Evolutionary conservation across 768 basidiomycete species (phyloP).

Genomic region (Auricularia sp.): DNA sequence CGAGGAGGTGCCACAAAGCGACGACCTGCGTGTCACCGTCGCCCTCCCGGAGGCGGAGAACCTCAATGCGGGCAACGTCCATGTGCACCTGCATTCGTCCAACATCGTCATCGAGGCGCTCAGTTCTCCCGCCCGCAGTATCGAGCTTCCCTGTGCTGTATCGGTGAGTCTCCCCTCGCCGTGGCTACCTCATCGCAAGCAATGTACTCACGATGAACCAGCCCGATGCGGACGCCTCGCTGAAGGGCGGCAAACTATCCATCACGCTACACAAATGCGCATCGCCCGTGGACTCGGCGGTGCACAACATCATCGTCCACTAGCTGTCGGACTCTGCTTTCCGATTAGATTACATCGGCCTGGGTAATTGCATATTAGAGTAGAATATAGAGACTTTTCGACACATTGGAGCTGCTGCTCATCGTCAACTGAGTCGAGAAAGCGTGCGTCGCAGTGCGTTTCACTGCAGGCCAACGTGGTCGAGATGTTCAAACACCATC

Average conservation of each 20-base stretch:
- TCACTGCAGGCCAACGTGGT: too few species aligned
- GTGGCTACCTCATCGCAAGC: neutral
- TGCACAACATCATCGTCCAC: neutral
- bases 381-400: too few species aligned
- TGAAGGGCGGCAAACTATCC: neutral
- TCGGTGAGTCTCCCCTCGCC: neutral
- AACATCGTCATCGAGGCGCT: neutral
- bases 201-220: neutral
- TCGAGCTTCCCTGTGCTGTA: neutral
- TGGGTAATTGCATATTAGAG: too few species aligned
- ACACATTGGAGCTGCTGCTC: too few species aligned
- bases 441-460: too few species aligned
- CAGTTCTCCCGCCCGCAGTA: neutral
- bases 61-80: neutral
- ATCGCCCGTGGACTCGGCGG: neutral
- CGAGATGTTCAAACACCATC: too few species aligned
- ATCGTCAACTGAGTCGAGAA: too few species aligned
- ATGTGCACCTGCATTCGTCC: neutral
- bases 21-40: neutral
- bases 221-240: neutral
- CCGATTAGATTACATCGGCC: too few species aligned
- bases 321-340: neutral
- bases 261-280: neutral
- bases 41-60: neutral
- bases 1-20: neutral